These are phyloP conservation scores for Lasiodiplodia hormozganensis DNA, from an alignment of 2,329 filamentous ascomycete genomes.

Conservation along the genomic window DNA sequence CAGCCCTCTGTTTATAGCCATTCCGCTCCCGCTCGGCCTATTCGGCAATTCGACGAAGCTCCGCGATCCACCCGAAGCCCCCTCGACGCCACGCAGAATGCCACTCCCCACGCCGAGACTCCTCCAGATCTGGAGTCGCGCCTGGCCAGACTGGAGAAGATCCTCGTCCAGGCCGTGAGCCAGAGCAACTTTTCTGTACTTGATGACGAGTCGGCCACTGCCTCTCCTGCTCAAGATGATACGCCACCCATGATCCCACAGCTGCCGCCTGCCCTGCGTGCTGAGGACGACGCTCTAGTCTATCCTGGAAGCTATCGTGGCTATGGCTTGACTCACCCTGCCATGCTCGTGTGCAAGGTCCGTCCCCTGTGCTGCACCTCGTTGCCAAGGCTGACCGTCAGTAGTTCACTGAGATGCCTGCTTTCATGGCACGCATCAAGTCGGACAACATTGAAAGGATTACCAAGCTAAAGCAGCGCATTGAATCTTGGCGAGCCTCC, in stretches of 20 bases:
- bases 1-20: not conserved
- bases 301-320: slow-evolving; percentile 20
- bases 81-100: slow-evolving; percentile 3
- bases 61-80: slow-evolving; percentile 16
- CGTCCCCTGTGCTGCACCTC: not conserved
- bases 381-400: not conserved
- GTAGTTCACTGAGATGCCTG: slow-evolving; percentile 14
- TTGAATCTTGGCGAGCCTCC: not conserved
- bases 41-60: slow-evolving; percentile 18
- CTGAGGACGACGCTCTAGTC: not conserved
- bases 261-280: not conserved
- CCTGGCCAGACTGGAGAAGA: slow-evolving; percentile 15
- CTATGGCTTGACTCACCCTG: slow-evolving; percentile 14
- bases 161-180: slow-evolving; percentile 9
- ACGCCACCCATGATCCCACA: not conserved
- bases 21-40: not conserved
- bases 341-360: slow-evolving; percentile 20
- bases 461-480: not conserved
- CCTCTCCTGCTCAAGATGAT: not conserved
- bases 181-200: not conserved
- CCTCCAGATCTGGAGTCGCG: slow-evolving; percentile 10
- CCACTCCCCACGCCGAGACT: not conserved
- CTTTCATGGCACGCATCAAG: slow-evolving; percentile 13
- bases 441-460: not conserved
- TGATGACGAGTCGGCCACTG: not conserved